Evolutionary conservation across 306 rosid species (phyloP), one percentile per base, ranked within the genome.

Genomic region (Herpetospermum pedunculosum): DNA sequence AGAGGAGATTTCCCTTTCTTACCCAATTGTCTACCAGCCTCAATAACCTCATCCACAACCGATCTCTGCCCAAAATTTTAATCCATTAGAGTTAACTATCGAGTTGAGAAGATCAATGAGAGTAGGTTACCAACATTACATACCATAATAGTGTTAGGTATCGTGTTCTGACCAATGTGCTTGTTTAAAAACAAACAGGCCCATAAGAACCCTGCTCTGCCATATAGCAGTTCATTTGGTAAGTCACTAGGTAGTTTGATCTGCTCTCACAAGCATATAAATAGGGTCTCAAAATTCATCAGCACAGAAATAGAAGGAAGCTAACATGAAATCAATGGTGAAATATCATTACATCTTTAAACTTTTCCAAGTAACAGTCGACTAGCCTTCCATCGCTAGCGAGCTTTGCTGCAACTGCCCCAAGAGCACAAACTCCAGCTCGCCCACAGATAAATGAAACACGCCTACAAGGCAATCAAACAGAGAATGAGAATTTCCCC

Each of bases 401-500:
- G 67, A 81, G 85, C 90, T 87, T 92, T 48, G 97, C 93, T 53
- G 82, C 79, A 74, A 87, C 90, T 73, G 96, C 92, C 81, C 96
- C 97, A 74, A 88, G 85, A 64, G 92, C 93, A 83, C 88, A 88
- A 74, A 90, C 83, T 30, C 92, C 96, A 67, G 93, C 96, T 72
- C 83, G 81, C 52, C 98, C 93, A 48, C 93, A 87, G 25, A 90
- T 81, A 78, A 92, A 90, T 14, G 96, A 79, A 83, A 87, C 87
- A 32, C 69, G 86, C 79, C 98, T 92, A 83, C 87, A 78, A 74
- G 9, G 2, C 19, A 67, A 23, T 9, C 23, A 21, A 67, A 30
- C 5, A 32, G 23, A 10, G 25, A 64, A 18, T 64, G 15, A 64
- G 40, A 15, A 63, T 13, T 26, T 26, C 10, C 64, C 37, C 5